phyloP scores from a whole-genome alignment of 176 grass and related monocot species.

The Cocos nucifera region DNA sequence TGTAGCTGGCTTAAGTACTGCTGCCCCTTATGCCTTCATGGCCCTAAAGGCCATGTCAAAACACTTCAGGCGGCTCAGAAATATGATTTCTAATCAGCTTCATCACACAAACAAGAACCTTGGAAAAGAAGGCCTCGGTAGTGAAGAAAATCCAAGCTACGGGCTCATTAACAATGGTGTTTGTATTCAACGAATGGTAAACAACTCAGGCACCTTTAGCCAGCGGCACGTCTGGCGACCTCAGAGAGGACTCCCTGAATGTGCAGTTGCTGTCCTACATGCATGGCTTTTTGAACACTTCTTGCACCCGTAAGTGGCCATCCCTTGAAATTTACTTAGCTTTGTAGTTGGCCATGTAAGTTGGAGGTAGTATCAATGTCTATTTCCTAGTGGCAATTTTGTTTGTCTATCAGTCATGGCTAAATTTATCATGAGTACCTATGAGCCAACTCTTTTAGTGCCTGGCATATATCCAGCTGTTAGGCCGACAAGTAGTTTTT shows the following conservation, averaged over 20 bases:
- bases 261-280: conserved; percentile 2
- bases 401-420: no score
- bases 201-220: neutral
- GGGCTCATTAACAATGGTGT: neutral
- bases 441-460: no score
- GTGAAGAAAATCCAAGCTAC: neutral
- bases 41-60: conserved; percentile 12
- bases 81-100: conserved; percentile 7
- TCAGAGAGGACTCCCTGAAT: conserved; percentile 12
- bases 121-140: neutral
- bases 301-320: conserved; percentile 13
- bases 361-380: no score
- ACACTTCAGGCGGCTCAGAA: conserved; percentile 5
- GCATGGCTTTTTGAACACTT: conserved; percentile 21
- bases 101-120: neutral
- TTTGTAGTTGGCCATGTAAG: no score
- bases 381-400: no score
- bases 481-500: no score
- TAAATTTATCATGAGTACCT: no score
- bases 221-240: conserved; percentile 11
- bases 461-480: no score
- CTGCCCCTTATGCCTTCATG: conserved; percentile 3
- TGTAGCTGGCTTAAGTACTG: neutral
- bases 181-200: neutral
- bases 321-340: no score